Evolutionary conservation across 495 filamentous ascomycete species (phyloP).

Genomic region (Podospora comata): DNA sequence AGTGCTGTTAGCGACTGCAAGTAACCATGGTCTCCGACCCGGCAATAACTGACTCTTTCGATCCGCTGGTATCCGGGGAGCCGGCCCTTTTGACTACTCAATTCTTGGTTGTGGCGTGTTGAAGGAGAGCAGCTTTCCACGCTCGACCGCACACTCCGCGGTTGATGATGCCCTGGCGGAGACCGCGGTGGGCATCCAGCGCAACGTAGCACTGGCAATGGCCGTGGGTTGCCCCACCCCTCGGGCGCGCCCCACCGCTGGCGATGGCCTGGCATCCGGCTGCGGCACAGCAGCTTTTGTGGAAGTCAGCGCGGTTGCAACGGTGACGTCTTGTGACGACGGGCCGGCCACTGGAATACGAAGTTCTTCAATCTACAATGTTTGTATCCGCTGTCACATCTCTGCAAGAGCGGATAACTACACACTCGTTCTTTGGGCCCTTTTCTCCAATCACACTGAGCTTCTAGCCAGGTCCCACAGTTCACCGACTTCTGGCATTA

Average conservation of each 20-base stretch:
- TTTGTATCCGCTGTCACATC: background rate
- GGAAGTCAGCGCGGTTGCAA: background rate
- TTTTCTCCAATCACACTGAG: conserved; percentile 9
- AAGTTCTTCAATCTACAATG: background rate
- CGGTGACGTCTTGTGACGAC: background rate
- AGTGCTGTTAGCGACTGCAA: no score
- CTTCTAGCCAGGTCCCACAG: conserved; percentile 10
- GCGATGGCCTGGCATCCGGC: background rate
- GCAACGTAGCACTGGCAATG: background rate
- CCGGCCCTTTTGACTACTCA: background rate
- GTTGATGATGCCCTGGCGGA: background rate
- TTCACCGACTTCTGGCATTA: conserved; percentile 22
- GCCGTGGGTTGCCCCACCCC: background rate
- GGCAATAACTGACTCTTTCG: no score
- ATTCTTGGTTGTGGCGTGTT: background rate
- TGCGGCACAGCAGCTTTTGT: background rate
- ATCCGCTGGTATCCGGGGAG: no score
- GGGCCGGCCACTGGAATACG: background rate
- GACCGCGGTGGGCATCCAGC: background rate
- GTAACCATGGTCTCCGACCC: no score
- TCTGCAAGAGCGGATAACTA: background rate
- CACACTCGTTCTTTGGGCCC: background rate
- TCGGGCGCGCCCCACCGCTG: no score
- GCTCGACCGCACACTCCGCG: background rate
- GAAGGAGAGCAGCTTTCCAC: background rate